These are phyloP conservation scores for Nothophoma quercina DNA, from an alignment of 2,329 filamentous ascomycete genomes.

Conservation along the genomic window DNA sequence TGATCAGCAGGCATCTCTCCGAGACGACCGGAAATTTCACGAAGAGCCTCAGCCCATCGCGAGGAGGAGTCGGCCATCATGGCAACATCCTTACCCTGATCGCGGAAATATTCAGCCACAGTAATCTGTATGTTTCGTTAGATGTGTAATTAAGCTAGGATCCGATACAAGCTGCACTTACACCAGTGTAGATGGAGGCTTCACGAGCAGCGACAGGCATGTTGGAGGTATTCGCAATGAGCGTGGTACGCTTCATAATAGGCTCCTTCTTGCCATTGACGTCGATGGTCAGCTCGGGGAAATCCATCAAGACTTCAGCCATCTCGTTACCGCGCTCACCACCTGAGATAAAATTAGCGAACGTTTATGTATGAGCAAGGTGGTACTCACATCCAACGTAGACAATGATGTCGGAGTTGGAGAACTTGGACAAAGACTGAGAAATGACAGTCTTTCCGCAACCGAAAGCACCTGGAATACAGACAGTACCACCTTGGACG, in stretches of 20 bases:
- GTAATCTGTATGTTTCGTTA: constrained; percentile 66
- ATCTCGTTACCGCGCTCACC: constrained; percentile 98
- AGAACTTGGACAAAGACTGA: constrained; percentile 99
- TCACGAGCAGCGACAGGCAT: constrained; percentile 99
- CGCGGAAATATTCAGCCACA: constrained; percentile 94
- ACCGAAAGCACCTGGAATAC: constrained; percentile 97
- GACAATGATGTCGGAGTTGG: constrained; percentile 98
- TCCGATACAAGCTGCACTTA: background rate
- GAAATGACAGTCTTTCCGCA: constrained; percentile 99
- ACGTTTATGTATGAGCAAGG: too few relatives aligned
- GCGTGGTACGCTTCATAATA: constrained; percentile 99
- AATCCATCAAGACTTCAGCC: constrained; percentile 99
- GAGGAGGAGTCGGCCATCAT: constrained; percentile 99
- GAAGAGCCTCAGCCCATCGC: constrained; percentile 96
- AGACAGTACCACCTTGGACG: constrained; percentile 96
- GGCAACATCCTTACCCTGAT: constrained; percentile 95
- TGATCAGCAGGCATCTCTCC: constrained; percentile 99
- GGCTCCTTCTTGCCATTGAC: constrained; percentile 94
- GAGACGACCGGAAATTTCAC: constrained; percentile 97
- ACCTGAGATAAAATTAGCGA: constrained; percentile 35
- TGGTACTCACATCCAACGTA: constrained; percentile 74
- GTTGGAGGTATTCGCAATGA: constrained; percentile 99
- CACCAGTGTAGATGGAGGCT: constrained; percentile 95
- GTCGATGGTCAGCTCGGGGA: constrained; percentile 95
- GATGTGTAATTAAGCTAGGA: background rate